Percentiles rank a stretch among this genome's conserved stretches.
These are phyloP conservation scores for Talaromyces albobiverticillius DNA, from an alignment of 2,329 filamentous ascomycete genomes.

Conservation along the genomic window DNA sequence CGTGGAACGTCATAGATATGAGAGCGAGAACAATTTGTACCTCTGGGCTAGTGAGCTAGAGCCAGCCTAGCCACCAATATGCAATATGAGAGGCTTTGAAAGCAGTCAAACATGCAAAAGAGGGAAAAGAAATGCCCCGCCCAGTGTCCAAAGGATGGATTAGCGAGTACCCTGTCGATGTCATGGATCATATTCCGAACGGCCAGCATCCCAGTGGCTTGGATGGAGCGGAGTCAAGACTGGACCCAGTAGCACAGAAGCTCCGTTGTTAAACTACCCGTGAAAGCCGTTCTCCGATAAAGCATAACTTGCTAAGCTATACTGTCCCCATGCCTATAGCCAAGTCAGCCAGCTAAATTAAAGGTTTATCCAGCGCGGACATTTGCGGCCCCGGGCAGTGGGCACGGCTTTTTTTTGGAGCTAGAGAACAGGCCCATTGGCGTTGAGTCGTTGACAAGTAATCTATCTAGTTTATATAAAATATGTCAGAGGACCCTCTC, in stretches of 20 bases:
- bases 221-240: slow-evolving; percentile 12
- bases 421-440: background rate
- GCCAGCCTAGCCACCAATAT: too few relatives aligned
- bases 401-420: background rate
- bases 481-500: too few relatives aligned
- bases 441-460: too few relatives aligned
- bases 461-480: background rate
- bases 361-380: slow-evolving; percentile 11
- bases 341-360: slow-evolving; percentile 1
- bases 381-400: slow-evolving; percentile 10
- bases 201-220: slow-evolving; percentile 8
- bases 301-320: background rate
- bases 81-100: too few relatives aligned
- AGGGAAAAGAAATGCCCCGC: background rate
- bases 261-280: background rate
- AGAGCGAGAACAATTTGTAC: too few relatives aligned
- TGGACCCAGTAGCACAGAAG: background rate
- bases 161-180: too few relatives aligned
- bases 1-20: background rate
- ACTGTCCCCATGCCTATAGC: background rate
- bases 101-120: too few relatives aligned
- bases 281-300: slow-evolving; percentile 7
- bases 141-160: background rate
- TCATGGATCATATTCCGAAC: slow-evolving; percentile 2
- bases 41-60: too few relatives aligned